These are phyloP conservation scores for Protea cynaroides DNA, from an alignment of 164 flowering plant species.

Conservation along the genomic window DNA sequence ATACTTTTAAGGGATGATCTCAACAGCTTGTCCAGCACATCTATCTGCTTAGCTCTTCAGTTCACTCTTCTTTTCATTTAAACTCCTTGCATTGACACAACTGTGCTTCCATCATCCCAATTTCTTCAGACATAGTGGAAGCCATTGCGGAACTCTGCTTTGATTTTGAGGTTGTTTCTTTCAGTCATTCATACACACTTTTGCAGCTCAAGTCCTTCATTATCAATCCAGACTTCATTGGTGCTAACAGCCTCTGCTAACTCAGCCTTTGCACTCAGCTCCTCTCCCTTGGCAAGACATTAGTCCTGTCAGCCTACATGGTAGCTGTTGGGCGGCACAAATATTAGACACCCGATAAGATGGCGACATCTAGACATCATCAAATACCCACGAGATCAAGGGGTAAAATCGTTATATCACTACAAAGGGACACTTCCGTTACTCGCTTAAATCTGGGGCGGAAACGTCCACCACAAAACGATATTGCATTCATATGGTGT, in stretches of 20 bases:
- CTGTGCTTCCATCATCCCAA: constrained; percentile 87
- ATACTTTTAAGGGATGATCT: constrained; percentile 61
- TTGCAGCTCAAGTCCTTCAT: constrained; percentile 61
- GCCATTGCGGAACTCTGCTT: constrained; percentile 83
- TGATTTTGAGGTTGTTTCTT: constrained; percentile 74
- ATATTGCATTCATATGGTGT: too few species aligned
- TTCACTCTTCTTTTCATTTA: constrained; percentile 57
- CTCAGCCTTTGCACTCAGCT: constrained; percentile 49
- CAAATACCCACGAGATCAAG: too few species aligned
- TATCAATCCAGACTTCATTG: constrained; percentile 51
- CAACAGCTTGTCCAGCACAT: constrained; percentile 50
- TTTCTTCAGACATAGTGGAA: constrained; percentile 81
- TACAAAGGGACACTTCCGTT: too few species aligned
- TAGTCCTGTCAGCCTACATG: constrained; percentile 63
- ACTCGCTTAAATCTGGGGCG: too few species aligned
- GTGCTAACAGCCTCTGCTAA: constrained; percentile 44
- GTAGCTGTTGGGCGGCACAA: constrained; percentile 54
- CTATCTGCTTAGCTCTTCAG: constrained; percentile 38
- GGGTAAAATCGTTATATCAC: too few species aligned
- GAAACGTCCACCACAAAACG: too few species aligned
- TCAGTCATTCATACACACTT: constrained; percentile 49
- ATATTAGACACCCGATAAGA: too few species aligned
- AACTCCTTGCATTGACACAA: constrained; percentile 66
- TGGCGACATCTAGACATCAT: too few species aligned
- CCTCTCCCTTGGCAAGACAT: constrained; percentile 66